Base-by-base conservation (phyloP, 139 green algal species). In the Chlamydomonas applanata region DNA sequence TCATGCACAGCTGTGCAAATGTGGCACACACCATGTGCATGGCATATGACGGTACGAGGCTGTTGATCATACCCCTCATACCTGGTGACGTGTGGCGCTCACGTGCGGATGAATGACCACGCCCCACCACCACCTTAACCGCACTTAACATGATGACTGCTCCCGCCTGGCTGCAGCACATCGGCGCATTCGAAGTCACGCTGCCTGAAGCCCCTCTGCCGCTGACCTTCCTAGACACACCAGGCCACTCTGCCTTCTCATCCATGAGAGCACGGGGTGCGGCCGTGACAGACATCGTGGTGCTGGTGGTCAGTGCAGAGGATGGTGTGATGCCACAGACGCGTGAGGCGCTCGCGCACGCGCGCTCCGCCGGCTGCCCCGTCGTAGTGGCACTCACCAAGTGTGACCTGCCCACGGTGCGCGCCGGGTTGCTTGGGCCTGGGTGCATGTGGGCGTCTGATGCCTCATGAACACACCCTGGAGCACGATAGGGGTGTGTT, bases 271-370 rank as follows among this genome's bases (percentile, higher is more conserved):
- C 91, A 4, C 78, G 94, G 4, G 94, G 93, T 0, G 92, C 92
- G 0, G 82, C 86, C 0, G 82, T 91, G 17, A 96, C 92, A 0
- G 94, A 98, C 78, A 76, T 98, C 17, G 93, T 91, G 29, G 92
- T 98, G 40, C 85, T 98, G 63, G 93, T 96, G 71, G 91, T 96
- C 22, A 92, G 92, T 24, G 94, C 92, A 20, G 90, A 96, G 83
- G 94, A 97, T 54, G 93, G 93, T 19, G 87, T 97, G 1, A 97
- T 95, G 93, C 93, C 92, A 27, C 92, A 96, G 81, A 97, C 93
- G 1, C 68, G 82, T 0, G 92, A 97, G 69, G 90, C 89, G 20
- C 75, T 92, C 14, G 80, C 78, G 2, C 90, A 93, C 49, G 85
- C 86, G 16, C 54, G 68, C 1, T 78, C 83, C 0, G 85, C 90